These are phyloP conservation scores for Houttuynia cordata DNA, from an alignment of 164 flowering plant genomes.

Conservation along the genomic window DNA sequence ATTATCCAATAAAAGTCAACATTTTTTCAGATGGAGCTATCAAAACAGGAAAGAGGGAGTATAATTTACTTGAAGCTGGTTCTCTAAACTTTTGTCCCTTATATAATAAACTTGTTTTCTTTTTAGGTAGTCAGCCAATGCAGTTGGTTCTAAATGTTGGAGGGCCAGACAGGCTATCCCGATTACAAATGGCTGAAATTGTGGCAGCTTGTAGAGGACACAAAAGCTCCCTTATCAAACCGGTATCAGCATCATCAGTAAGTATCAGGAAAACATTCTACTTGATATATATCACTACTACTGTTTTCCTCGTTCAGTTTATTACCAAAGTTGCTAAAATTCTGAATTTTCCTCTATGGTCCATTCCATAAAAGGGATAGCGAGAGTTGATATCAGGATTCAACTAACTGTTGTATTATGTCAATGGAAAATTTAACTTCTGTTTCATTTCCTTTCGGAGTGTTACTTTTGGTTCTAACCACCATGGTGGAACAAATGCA, in stretches of 20 bases:
- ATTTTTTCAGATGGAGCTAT: too few relatives aligned
- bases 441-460: too few relatives aligned
- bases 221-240: constrained; percentile 42
- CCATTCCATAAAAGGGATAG: too few relatives aligned
- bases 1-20: too few relatives aligned
- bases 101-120: background rate
- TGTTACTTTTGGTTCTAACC: too few relatives aligned
- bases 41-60: too few relatives aligned
- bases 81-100: background rate
- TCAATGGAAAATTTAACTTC: too few relatives aligned
- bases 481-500: too few relatives aligned
- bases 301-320: background rate
- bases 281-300: too few relatives aligned
- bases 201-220: constrained; percentile 68
- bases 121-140: constrained; percentile 45
- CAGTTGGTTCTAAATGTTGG: constrained; percentile 62
- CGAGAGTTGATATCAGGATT: too few relatives aligned
- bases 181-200: constrained; percentile 79
- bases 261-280: constrained; percentile 9
- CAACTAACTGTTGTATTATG: too few relatives aligned
- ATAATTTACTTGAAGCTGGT: too few relatives aligned
- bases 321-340: background rate
- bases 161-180: constrained; percentile 83
- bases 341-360: background rate
- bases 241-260: constrained; percentile 77